Conservation (phyloP, 495 filamentous ascomycete species). For the Neurospora hispaniola region DNA sequence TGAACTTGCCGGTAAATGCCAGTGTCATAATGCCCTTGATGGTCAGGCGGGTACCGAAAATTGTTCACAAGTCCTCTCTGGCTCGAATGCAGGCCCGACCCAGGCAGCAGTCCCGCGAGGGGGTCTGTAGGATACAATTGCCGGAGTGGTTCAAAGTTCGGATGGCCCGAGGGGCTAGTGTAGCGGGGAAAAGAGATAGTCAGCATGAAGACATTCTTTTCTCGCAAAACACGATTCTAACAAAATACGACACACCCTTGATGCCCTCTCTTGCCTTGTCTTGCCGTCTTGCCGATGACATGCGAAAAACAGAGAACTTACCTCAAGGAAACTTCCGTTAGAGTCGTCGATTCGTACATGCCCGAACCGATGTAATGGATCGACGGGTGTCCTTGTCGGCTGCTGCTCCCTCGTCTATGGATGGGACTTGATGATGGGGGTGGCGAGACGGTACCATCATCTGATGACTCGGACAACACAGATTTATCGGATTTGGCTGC, state of each 20-base stretch:
- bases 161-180: neutral
- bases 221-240: neutral
- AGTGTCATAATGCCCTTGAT: neutral
- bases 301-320: neutral
- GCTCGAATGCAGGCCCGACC: neutral
- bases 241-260: neutral
- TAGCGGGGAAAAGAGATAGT: neutral
- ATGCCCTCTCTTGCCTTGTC: neutral
- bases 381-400: neutral
- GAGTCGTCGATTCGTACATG: neutral
- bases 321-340: neutral
- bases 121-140: neutral
- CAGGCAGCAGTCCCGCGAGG: neutral
- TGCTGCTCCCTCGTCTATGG: neutral
- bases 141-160: neutral
- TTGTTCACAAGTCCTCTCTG: neutral
- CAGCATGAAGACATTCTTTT: neutral
- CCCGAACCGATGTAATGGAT: neutral
- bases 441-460: neutral
- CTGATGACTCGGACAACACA: neutral
- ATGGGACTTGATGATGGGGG: neutral
- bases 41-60: neutral
- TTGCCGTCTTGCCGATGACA: neutral
- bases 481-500: neutral
- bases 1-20: neutral